Base-by-base conservation (phyloP, 2,329 filamentous ascomycete genomes). In the Ploettnerulaceae sp. region DNA sequence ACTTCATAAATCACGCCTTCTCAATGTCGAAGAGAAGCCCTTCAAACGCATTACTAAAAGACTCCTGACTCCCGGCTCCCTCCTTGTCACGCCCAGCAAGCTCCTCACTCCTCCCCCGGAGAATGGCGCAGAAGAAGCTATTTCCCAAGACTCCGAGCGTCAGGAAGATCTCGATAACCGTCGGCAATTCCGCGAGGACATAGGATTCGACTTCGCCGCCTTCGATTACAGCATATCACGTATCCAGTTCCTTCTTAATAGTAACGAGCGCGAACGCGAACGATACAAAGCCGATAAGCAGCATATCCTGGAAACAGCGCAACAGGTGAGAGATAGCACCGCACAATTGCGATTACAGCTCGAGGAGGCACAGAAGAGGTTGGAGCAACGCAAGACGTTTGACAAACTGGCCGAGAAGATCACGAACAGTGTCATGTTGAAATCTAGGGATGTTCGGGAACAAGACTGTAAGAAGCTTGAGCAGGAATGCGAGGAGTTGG, bases 321-420 rank as follows among this genome's bases (percentile, higher is more conserved):
- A 91, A 57, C 72, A 76, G 15, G 89, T 95, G 36, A 79, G 84
- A 44, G 79, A 84, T 42, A 87, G 82, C 64, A 95, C 90, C 36
- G 70, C 76, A 4, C 73, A 80, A 48, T 72, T 96, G 44, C 78
- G 86, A 15, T 69, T 74, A n/a, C 83, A 89, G 61, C 75, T 97
- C 2, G 85, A 89, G 29, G 81, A 81, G 49, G 84, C 89, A 34
- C 84, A 85, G 57, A 79, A 79, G 52, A 86, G 84, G 21, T 75
- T 95, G 24, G 80, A 82, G 18, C 76, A 88, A 63, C 81, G 91
- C 47, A 91, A 91, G 67, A 81, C 77, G 54, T 96, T 95, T 62
- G 91, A 97, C 68, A 85, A 87, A 58, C 72, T 95, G 45, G 87
- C 91, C 3, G 86, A 94, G 56, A 86, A 85, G 64, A 95, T 96